Evolutionary conservation across 2,329 filamentous ascomycete genomes (phyloP).

Genomic region (Fusarium continuum): DNA sequence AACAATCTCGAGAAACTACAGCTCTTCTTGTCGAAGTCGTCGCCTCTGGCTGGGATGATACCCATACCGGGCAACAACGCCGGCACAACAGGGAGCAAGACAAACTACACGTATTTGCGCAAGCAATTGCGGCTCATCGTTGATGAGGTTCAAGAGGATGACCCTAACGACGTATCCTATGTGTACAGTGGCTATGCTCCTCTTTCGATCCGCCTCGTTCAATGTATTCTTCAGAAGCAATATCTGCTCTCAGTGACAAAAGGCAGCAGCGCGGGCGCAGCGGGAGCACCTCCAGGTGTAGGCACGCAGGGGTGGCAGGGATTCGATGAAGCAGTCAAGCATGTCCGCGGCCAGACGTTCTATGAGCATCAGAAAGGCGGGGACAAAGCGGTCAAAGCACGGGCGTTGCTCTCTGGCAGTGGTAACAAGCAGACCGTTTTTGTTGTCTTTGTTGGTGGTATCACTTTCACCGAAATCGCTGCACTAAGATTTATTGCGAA

Average conservation of each 20-base stretch:
- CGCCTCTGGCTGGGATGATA: slow-evolving; percentile 82
- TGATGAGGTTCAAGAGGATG: slow-evolving; percentile 94
- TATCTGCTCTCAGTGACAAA: slow-evolving; percentile 77
- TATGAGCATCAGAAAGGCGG: slow-evolving; percentile 92
- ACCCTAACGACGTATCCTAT: slow-evolving; percentile 95
- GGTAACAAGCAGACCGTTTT: slow-evolving; percentile 85
- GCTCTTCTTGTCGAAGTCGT: slow-evolving; percentile 80
- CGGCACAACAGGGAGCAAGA: slow-evolving; percentile 71
- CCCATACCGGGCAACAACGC: slow-evolving; percentile 70
- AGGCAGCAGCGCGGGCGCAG: slow-evolving; percentile 59
- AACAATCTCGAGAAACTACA: slow-evolving; percentile 89
- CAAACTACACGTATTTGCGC: slow-evolving; percentile 89
- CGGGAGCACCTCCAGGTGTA: slow-evolving; percentile 54
- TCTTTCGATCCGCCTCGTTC: slow-evolving; percentile 87
- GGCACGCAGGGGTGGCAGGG: slow-evolving; percentile 86
- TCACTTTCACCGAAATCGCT: slow-evolving; percentile 96
- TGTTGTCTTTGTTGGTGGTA: slow-evolving; percentile 97
- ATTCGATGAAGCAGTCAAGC: slow-evolving; percentile 91
- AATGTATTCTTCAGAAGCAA: slow-evolving; percentile 91
- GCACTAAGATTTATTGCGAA: slow-evolving; percentile 89
- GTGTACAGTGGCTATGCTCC: slow-evolving; percentile 98
- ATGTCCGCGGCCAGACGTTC: slow-evolving; percentile 87
- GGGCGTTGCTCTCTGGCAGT: slow-evolving; percentile 83
- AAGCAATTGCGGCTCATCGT: slow-evolving; percentile 89
- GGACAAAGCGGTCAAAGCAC: slow-evolving; percentile 89